Evolutionary conservation across 1,284 basidiomycete species (phyloP).

Genomic region (Takashimella tepidaria): DNA sequence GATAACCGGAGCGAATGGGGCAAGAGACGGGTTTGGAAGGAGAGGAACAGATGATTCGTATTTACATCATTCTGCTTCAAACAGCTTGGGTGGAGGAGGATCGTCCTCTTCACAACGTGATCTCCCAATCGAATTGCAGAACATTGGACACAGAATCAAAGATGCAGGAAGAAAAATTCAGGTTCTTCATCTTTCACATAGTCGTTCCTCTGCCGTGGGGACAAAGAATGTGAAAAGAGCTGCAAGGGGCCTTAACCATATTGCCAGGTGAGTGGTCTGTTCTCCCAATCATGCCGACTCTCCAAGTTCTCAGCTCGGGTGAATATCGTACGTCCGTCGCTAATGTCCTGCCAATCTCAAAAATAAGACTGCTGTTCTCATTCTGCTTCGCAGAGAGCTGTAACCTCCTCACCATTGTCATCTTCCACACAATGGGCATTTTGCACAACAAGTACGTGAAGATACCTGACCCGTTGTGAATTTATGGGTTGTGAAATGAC

Average conservation of each 20-base stretch:
- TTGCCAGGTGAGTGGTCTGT: slow-evolving; percentile 27
- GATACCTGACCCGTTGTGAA: too few relatives aligned
- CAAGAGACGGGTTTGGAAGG: neutral
- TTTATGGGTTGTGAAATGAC: too few relatives aligned
- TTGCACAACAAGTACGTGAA: slow-evolving; percentile 32
- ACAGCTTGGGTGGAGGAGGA: neutral
- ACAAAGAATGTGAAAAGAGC: slow-evolving; percentile 27
- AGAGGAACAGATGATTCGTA: neutral
- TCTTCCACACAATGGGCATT: slow-evolving; percentile 38
- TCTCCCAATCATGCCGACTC: too few relatives aligned
- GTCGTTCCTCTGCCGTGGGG: slow-evolving; percentile 3
- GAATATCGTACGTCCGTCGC: too few relatives aligned
- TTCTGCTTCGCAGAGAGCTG: slow-evolving; percentile 45
- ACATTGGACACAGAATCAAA: slow-evolving; percentile 27
- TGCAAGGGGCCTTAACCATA: slow-evolving; percentile 35
- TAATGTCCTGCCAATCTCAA: slow-evolving; percentile 1
- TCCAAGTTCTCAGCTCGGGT: too few relatives aligned
- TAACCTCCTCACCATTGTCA: slow-evolving; percentile 43
- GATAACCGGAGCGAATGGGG: too few relatives aligned
- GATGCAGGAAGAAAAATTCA: slow-evolving; percentile 14
- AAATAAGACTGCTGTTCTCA: slow-evolving; percentile 45
- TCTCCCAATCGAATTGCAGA: slow-evolving; percentile 24
- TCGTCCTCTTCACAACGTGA: neutral
- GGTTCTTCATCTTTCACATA: slow-evolving; percentile 31
- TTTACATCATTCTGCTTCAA: too few relatives aligned